Base-by-base conservation (phyloP, 1,284 basidiomycete genomes). In the Sphaerobolus stellatus region DNA sequence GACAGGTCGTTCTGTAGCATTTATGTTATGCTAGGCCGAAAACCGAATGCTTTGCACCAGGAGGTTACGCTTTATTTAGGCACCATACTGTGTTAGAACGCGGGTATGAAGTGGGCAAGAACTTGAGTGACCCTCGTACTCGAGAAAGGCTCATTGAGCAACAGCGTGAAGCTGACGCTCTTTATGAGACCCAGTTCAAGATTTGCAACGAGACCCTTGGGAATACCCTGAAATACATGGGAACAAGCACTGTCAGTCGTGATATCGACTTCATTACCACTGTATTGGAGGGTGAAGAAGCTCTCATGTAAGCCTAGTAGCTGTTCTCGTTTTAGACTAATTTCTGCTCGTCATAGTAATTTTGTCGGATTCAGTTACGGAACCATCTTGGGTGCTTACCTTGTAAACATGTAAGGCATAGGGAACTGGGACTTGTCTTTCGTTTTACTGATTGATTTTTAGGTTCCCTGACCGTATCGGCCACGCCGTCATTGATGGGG, bases 211-310 rank as follows among this genome's bases (percentile, higher is more conserved):
- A 71, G 59, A 66, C 59, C 29, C 71, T 76, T 70, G 75, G 73
- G 14, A 70, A 75, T 11, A 66, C 68, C 40, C 60, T 77, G 30
- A 65, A 60, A 48, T 75, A 76, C 57, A 74, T 76, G 72, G 75
- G 75, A 5, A 78, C 76, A 1, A 67, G 66, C 30, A 73, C 67
- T 2, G 75, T 78, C 24, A 73, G 69, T 2, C 64, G 74, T 33
- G 76, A 77, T 59, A 70, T 77, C 30, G 75, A 74, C 57, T 71
- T 69, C 54, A 75, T 78, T 59, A 66, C 68, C 1, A 63, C 57
- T 18, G 57, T 66, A 1, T 63, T 77, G 4, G 75, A 75, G 16
- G 76, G 76, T 1, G 59, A 71, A 16, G 68, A 73, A 31, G 66
- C 70, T 0, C 62, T 69, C 33, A 77, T 79, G 75, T 76, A 58